Percentiles rank a stretch among this genome's conserved stretches.
phyloP scores from a whole-genome alignment of 2,329 filamentous ascomycete species.

The Fusarium citri region DNA sequence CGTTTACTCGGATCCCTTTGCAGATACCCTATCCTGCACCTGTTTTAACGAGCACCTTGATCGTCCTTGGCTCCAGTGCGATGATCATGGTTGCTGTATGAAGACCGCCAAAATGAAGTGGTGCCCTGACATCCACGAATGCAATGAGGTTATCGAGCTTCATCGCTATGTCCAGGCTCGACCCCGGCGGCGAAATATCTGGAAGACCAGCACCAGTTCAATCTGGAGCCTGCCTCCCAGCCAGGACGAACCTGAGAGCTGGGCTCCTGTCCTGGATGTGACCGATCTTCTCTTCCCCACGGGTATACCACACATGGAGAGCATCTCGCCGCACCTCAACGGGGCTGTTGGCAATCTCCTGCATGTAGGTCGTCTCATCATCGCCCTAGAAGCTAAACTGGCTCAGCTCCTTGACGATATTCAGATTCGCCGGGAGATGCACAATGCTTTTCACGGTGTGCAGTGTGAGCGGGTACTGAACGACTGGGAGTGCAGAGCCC shows the following conservation, averaged over 20 bases:
- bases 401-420: neutral
- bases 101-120: constrained; percentile 18
- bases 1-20: constrained; percentile 44
- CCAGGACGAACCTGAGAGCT: neutral
- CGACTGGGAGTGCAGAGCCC: constrained; percentile 25
- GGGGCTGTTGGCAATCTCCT: constrained; percentile 9
- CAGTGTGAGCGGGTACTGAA: constrained; percentile 33
- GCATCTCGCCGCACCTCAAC: neutral
- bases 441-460: constrained; percentile 14
- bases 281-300: constrained; percentile 10
- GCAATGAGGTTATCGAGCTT: constrained; percentile 13
- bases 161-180: constrained; percentile 38
- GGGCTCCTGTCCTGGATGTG: neutral
- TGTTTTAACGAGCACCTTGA: constrained; percentile 23
- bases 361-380: constrained; percentile 13
- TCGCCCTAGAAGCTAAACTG: neutral
- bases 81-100: constrained; percentile 47
- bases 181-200: constrained; percentile 1
- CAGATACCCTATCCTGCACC: constrained; percentile 30
- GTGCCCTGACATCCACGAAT: constrained; percentile 30
- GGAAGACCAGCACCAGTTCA: neutral
- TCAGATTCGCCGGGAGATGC: neutral
- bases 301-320: constrained; percentile 1
- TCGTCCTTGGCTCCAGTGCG: constrained; percentile 34
- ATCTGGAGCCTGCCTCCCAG: neutral